These are phyloP conservation scores for Tylopilus sp. DNA, from an alignment of 768 basidiomycete species.

Conservation along the genomic window DNA sequence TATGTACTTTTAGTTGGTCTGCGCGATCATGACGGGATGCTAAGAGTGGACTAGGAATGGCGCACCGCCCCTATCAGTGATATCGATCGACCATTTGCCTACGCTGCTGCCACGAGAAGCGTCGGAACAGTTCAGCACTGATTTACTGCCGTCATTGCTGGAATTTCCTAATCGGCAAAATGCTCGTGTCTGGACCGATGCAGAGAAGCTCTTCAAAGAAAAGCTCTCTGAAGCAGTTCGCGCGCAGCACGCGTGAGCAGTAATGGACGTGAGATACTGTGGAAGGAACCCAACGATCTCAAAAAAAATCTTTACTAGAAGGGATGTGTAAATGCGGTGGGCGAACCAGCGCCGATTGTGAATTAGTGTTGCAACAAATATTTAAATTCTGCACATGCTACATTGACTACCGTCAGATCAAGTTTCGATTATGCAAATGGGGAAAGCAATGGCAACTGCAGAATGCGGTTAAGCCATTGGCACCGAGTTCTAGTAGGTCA, in stretches of 20 bases:
- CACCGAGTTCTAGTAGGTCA: not conserved
- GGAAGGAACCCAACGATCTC: not conserved
- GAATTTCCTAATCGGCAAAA: slow-evolving; percentile 64
- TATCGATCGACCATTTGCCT: slow-evolving; percentile 96
- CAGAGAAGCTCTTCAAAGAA: slow-evolving; percentile 76
- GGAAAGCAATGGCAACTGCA: not conserved
- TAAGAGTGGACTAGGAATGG: slow-evolving; percentile 41
- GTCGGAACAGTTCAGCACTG: slow-evolving; percentile 91
- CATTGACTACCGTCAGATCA: not conserved
- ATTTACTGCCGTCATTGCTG: slow-evolving; percentile 81
- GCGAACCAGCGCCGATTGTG: not conserved
- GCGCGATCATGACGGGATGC: not conserved
- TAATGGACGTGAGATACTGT: not conserved
- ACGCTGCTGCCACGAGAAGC: slow-evolving; percentile 94
- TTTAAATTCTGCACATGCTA: not conserved
- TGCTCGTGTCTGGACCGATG: slow-evolving; percentile 84
- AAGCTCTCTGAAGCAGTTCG: slow-evolving; percentile 53
- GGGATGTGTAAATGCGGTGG: not conserved
- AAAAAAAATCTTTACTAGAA: not conserved
- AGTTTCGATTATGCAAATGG: not conserved
- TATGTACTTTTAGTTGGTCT: slow-evolving; percentile 39
- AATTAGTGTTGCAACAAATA: not conserved
- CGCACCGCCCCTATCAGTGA: slow-evolving; percentile 72
- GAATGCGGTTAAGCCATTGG: not conserved
- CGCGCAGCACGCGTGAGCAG: slow-evolving; percentile 1